phyloP scores from a whole-genome alignment of 1,139 yeast species.

The Yamadazyma taylorii region DNA sequence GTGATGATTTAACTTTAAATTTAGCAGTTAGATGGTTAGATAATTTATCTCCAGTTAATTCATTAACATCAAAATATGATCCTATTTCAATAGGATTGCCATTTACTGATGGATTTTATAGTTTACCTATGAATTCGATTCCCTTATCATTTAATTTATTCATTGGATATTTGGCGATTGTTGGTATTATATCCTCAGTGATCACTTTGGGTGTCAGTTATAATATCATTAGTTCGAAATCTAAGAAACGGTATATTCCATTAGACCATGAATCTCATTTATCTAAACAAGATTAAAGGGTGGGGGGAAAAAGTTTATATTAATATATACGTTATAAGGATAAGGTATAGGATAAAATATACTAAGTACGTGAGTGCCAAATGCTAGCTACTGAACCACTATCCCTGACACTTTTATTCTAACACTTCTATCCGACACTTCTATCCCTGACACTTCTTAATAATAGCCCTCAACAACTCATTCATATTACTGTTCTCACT shows the following conservation, averaged over 20 bases:
- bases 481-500: slow-evolving; percentile 24
- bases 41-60: slow-evolving; percentile 16
- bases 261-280: slow-evolving; percentile 29
- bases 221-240: slow-evolving; percentile 22
- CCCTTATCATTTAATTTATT: slow-evolving; percentile 29
- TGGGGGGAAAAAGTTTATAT: neutral
- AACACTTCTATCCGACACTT: too few relatives aligned
- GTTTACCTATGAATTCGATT: slow-evolving; percentile 31
- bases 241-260: slow-evolving; percentile 20
- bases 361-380: too few relatives aligned
- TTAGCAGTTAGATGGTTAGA: slow-evolving; percentile 63
- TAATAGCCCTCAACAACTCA: slow-evolving; percentile 39
- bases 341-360: too few relatives aligned
- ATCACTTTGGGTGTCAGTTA: slow-evolving; percentile 27
- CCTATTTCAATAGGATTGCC: slow-evolving; percentile 29
- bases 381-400: too few relatives aligned
- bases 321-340: neutral
- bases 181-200: slow-evolving; percentile 25
- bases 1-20: slow-evolving; percentile 57
- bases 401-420: too few relatives aligned
- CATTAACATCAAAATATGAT: slow-evolving; percentile 12
- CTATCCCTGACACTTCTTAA: slow-evolving; percentile 24
- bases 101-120: slow-evolving; percentile 43
- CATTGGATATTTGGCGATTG: slow-evolving; percentile 23
- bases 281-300: slow-evolving; percentile 27